Percentiles rank a stretch among this genome's conserved stretches.
These are phyloP conservation scores for Yarrowia sp. DNA, from an alignment of 805 yeast genomes.

Conservation along the genomic window DNA sequence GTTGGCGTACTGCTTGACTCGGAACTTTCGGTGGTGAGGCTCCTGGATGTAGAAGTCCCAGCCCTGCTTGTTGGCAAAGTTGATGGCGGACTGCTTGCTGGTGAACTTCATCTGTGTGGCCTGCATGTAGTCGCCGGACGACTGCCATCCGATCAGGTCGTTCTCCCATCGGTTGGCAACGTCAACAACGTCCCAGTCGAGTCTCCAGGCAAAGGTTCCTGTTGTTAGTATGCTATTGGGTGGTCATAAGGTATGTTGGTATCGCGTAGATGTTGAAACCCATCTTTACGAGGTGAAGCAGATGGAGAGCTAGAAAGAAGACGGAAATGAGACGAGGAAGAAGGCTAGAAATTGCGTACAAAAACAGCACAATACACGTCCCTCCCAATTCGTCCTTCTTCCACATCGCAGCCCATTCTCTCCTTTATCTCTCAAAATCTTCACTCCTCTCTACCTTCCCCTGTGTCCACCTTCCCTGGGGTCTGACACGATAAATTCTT, in stretches of 20 bases:
- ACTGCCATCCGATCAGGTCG: slow-evolving; percentile 85
- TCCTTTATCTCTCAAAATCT: neutral
- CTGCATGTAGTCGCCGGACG: slow-evolving; percentile 79
- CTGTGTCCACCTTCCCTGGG: neutral
- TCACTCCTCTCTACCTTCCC: neutral
- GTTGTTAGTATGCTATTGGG: slow-evolving; percentile 5
- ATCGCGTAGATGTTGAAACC: too few relatives aligned
- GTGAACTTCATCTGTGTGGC: slow-evolving; percentile 78
- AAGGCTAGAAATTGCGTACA: neutral
- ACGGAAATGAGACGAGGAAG: too few relatives aligned
- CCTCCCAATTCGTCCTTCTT: neutral
- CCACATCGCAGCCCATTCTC: too few relatives aligned
- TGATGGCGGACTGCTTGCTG: slow-evolving; percentile 75
- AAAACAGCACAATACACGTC: neutral
- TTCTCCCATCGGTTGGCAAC: slow-evolving; percentile 88
- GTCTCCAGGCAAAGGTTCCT: slow-evolving; percentile 62
- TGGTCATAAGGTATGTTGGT: too few relatives aligned
- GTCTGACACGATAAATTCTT: too few relatives aligned
- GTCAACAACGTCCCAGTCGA: slow-evolving; percentile 83
- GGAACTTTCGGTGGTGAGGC: slow-evolving; percentile 76
- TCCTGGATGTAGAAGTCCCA: slow-evolving; percentile 85
- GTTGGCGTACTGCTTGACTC: slow-evolving; percentile 73
- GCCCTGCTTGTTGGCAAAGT: slow-evolving; percentile 82
- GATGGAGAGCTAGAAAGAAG: too few relatives aligned
- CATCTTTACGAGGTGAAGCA: too few relatives aligned